Evolutionary conservation across 192 early-diverging fungal species (phyloP).

Genomic region (Neocallimastix lanati): DNA sequence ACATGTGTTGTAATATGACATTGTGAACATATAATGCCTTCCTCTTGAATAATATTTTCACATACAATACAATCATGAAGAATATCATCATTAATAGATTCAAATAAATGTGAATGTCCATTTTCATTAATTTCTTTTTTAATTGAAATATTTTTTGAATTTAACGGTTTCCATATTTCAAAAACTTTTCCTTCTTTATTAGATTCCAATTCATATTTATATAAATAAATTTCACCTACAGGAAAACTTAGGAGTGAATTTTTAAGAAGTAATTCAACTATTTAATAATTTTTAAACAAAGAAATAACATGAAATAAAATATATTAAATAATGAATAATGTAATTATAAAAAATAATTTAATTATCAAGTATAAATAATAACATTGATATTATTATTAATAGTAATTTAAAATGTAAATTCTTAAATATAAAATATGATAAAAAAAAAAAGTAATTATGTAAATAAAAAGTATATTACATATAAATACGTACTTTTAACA

Average conservation of each 20-base stretch:
- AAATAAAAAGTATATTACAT: not conserved
- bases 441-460: too few relatives aligned
- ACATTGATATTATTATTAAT: too few relatives aligned
- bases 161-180: not conserved
- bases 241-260: not conserved
- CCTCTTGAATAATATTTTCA: not conserved
- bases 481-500: not conserved
- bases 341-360: too few relatives aligned
- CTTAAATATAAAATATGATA: too few relatives aligned
- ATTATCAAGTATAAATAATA: too few relatives aligned
- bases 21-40: not conserved
- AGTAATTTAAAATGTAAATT: too few relatives aligned
- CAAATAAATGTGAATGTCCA: not conserved
- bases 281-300: too few relatives aligned
- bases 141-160: not conserved
- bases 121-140: not conserved
- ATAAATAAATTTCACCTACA: not conserved
- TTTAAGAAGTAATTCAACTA: not conserved
- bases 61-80: not conserved
- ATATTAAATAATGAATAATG: too few relatives aligned
- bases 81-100: not conserved
- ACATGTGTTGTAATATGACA: not conserved
- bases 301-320: too few relatives aligned
- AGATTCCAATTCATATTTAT: not conserved
- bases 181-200: not conserved